Base-by-base conservation (phyloP, 2,329 filamentous ascomycete species). In the Colletotrichum orbiculare region DNA sequence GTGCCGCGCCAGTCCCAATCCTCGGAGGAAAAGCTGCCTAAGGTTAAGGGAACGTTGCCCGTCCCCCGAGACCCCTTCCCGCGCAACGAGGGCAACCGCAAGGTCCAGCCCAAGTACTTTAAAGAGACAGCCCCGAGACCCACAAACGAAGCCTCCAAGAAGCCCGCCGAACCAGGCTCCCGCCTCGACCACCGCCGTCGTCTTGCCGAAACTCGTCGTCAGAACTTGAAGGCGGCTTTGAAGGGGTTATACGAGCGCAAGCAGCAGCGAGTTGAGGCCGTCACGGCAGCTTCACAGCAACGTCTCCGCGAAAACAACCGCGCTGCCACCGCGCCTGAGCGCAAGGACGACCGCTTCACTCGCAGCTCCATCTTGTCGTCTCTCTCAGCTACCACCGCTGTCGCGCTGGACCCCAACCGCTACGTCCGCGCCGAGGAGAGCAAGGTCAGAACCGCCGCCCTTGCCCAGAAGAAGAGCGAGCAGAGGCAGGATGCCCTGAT, bases 21-120 rank as follows among this genome's bases (percentile, higher is more conserved):
- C 54, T 84, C 87, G 38, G 81, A 86, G 70, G 75, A 75, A 12
- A 79, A 76, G 66, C 78, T 73, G 2, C 73, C 77, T 2, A 77
- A 78, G 9, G 76, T 93, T 39, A 93, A 93, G 76, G 96, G 96
- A 70, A 87, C 90, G 62, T 85, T 99, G 0, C 96, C 96, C 8
- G 83, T 93, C 0, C 95, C 96, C 41, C 90, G 94, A 68, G 85
- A 92, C 61, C 80, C 98, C 69, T 97, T 98, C 80, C 83, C 84
- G 6, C 78, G 82, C 64, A 74, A 75, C 9, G 83, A 84, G 63
- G 84, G 83, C 66, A 77, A 83, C 56, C 81, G 85, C 76, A 95
- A 96, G 76, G 79, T 87, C 7, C 81, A 81, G 9, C 75, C 82
- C 39, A 78, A 81, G 39, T 94, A 93, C 79, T 77, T 94, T 63